These are phyloP conservation scores for Picea sitchensis DNA, from an alignment of 75 land plant genomes.

Conservation along the genomic window DNA sequence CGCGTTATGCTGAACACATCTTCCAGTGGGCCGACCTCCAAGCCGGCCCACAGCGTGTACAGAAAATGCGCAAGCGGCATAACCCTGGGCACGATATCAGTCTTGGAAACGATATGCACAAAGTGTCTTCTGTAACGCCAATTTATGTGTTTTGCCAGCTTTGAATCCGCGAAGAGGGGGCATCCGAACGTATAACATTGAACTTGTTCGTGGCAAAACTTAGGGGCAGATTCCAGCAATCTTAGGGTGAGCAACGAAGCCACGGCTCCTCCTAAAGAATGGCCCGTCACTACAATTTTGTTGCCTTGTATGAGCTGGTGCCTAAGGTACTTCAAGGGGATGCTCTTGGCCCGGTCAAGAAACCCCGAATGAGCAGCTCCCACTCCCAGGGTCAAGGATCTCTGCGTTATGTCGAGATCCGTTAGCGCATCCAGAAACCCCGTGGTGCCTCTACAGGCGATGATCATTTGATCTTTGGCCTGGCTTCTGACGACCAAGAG, in stretches of 20 bases:
- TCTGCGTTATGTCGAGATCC: constrained; percentile 37
- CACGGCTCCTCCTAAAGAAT: constrained; percentile 46
- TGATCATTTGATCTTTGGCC: constrained; percentile 22
- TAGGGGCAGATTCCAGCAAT: constrained; percentile 38
- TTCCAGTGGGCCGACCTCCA: constrained; percentile 33
- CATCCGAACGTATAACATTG: constrained; percentile 54
- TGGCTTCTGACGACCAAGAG: constrained; percentile 31
- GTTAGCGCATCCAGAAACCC: constrained; percentile 37
- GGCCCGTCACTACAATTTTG: constrained; percentile 35
- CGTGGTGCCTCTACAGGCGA: constrained; percentile 39
- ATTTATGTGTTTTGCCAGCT: constrained; percentile 38
- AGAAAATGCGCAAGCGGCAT: constrained; percentile 44
- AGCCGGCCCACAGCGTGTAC: constrained; percentile 47
- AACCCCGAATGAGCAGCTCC: constrained; percentile 48
- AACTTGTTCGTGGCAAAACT: constrained; percentile 42
- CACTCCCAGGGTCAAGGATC: constrained; percentile 28
- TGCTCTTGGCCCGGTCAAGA: constrained; percentile 38
- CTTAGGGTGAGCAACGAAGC: constrained; percentile 39
- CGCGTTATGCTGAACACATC: constrained; percentile 29
- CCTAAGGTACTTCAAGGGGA: constrained; percentile 32
- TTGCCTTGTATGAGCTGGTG: constrained; percentile 27
- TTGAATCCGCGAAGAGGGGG: constrained; percentile 44
- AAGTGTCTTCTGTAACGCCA: constrained; percentile 37
- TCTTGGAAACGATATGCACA: constrained; percentile 37
- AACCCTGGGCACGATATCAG: constrained; percentile 46